phyloP scores from a whole-genome alignment of 2,329 filamentous ascomycete species.

The Didymella glomerata region DNA sequence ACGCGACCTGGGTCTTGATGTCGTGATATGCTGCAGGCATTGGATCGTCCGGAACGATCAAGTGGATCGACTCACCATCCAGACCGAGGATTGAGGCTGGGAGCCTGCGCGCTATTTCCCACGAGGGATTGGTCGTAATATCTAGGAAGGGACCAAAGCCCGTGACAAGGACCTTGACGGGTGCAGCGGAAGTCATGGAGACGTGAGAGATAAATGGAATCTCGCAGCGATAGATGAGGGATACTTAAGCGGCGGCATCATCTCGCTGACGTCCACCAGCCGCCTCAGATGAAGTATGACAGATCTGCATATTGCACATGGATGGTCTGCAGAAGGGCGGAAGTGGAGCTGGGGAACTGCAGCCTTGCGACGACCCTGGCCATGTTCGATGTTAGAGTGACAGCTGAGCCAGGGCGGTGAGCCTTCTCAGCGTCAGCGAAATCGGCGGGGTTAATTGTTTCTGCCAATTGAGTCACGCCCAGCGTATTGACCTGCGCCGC shows the following conservation, averaged over 20 bases:
- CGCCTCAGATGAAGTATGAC: not conserved
- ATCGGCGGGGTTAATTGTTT: constrained; percentile 8
- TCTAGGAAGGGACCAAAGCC: constrained; percentile 71
- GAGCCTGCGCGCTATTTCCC: constrained; percentile 77
- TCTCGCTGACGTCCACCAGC: not conserved
- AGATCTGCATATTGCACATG: constrained; percentile 4
- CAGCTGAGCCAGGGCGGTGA: not conserved
- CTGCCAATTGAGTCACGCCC: constrained; percentile 24
- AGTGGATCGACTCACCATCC: constrained; percentile 55
- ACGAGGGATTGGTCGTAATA: constrained; percentile 78
- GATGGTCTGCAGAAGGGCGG: constrained; percentile 2
- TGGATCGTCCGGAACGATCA: constrained; percentile 71
- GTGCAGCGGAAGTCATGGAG: not conserved
- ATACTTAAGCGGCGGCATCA: constrained; percentile 2
- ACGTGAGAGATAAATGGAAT: not conserved
- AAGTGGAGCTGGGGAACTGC: not conserved
- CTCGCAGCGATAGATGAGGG: not conserved
- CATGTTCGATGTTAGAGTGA: not conserved
- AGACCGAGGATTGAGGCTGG: constrained; percentile 20
- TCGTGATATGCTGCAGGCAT: constrained; percentile 75
- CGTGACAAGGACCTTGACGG: constrained; percentile 56
- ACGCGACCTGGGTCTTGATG: constrained; percentile 70
- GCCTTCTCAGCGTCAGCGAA: not conserved
- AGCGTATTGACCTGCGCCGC: constrained; percentile 15
- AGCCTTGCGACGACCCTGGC: not conserved